Conservation (phyloP, 331 rosid species). For the Cydonia oblonga region DNA sequence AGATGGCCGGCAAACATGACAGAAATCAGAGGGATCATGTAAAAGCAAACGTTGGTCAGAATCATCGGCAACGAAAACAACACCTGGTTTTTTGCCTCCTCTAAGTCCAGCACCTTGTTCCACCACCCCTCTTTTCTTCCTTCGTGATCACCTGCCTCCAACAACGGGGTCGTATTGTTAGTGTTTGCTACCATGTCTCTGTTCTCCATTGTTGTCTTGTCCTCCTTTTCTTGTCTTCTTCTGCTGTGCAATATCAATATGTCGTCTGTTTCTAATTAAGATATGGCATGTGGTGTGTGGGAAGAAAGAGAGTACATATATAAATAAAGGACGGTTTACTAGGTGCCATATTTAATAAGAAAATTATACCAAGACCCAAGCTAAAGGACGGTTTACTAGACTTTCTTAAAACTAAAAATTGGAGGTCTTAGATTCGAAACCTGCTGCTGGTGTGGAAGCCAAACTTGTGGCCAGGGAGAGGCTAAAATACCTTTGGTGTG, state of each 20-base stretch:
- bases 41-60: constrained; percentile 55
- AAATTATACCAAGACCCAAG: too few species aligned
- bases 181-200: not conserved
- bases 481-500: too few species aligned
- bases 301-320: too few species aligned
- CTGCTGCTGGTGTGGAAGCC: too few species aligned
- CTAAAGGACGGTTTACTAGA: too few species aligned
- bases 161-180: not conserved
- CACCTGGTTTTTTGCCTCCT: constrained; percentile 57
- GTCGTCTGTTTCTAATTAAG: not conserved
- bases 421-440: too few species aligned
- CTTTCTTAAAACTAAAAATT: too few species aligned
- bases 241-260: not conserved
- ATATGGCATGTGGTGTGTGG: not conserved
- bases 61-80: constrained; percentile 63
- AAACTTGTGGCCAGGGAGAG: too few species aligned
- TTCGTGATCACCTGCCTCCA: not conserved
- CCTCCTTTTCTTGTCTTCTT: not conserved
- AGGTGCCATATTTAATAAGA: too few species aligned
- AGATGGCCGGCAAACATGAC: constrained; percentile 93
- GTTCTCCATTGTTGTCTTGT: not conserved
- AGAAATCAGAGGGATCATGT: constrained; percentile 45
- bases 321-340: too few species aligned
- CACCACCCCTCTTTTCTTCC: constrained; percentile 26
- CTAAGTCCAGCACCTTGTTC: constrained; percentile 44